A percentile compares a stretch with the other conserved stretches of the same genome.
Conservation (phyloP, 2,329 filamentous ascomycete genomes). For the Ophiostoma piceae region DNA sequence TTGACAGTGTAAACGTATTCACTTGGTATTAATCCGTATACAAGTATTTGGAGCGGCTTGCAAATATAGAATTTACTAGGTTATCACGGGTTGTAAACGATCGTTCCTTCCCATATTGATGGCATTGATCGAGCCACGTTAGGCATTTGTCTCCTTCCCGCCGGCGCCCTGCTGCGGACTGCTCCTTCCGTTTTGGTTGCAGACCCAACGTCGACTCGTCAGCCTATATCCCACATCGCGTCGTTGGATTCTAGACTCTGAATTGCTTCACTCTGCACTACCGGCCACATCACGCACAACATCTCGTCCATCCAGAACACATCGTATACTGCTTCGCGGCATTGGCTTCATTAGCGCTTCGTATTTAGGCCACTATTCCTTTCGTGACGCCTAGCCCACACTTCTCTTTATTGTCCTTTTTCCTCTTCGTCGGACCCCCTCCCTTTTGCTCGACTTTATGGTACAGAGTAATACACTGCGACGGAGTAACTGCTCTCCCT, state of each 20-base stretch:
- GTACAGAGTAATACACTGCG: background rate
- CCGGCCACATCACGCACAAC: too few relatives aligned
- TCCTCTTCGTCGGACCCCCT: background rate
- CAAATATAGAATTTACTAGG: background rate
- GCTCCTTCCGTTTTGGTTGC: background rate
- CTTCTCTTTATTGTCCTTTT: background rate
- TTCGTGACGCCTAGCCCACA: background rate
- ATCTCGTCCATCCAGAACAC: too few relatives aligned
- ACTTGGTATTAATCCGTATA: background rate
- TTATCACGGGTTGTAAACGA: background rate
- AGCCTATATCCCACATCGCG: background rate
- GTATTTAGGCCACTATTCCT: background rate
- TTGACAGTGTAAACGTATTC: too few relatives aligned
- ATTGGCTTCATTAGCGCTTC: background rate
- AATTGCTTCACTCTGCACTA: background rate
- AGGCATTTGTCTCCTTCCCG: background rate
- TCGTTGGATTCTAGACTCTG: background rate
- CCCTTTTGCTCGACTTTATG: background rate
- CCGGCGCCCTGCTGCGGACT: background rate
- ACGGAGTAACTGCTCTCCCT: background rate
- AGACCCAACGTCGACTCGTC: background rate
- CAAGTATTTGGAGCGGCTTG: background rate
- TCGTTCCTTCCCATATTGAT: background rate
- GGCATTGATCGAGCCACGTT: background rate
- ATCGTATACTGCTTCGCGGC: too few relatives aligned